phyloP scores from a whole-genome alignment of 1,139 yeast genomes.

The Lodderomyces pseudojiufengensis region DNA sequence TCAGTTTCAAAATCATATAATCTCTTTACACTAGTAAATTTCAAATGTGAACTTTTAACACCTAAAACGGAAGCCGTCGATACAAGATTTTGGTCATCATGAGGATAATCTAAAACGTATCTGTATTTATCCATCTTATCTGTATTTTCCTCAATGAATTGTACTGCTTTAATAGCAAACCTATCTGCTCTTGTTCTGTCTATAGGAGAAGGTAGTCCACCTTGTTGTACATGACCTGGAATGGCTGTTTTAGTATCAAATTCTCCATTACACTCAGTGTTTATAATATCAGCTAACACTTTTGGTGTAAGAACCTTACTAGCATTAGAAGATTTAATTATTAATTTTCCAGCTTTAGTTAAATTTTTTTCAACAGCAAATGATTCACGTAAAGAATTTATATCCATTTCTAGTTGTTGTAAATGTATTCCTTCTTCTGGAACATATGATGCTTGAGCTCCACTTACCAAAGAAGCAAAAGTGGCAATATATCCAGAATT shows the following conservation, averaged over 20 bases:
- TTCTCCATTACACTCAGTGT: slow-evolving; percentile 67
- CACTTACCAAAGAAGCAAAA: slow-evolving; percentile 63
- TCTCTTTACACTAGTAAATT: slow-evolving; percentile 66
- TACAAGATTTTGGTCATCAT: slow-evolving; percentile 32
- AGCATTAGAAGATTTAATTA: slow-evolving; percentile 83
- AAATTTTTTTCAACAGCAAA: slow-evolving; percentile 59
- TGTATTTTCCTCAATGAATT: slow-evolving; percentile 64
- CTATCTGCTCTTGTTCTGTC: slow-evolving; percentile 92
- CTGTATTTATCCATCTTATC: slow-evolving; percentile 21
- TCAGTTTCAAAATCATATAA: slow-evolving; percentile 87
- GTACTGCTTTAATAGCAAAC: slow-evolving; percentile 82
- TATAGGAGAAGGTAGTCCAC: slow-evolving; percentile 92
- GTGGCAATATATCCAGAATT: slow-evolving; percentile 78
- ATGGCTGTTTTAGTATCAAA: slow-evolving; percentile 94
- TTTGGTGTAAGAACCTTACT: slow-evolving; percentile 79
- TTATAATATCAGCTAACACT: slow-evolving; percentile 75
- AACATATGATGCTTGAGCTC: slow-evolving; percentile 72
- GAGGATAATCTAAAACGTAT: slow-evolving; percentile 32
- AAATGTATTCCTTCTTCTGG: slow-evolving; percentile 68
- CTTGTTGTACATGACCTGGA: slow-evolving; percentile 98
- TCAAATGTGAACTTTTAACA: slow-evolving; percentile 72
- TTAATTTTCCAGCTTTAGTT: slow-evolving; percentile 73
- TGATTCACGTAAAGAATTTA: slow-evolving; percentile 51
- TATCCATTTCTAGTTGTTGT: slow-evolving; percentile 58
- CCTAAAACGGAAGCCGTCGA: slow-evolving; percentile 86